Conservation (phyloP, 805 yeast species). For the Dipodascus albidus region DNA sequence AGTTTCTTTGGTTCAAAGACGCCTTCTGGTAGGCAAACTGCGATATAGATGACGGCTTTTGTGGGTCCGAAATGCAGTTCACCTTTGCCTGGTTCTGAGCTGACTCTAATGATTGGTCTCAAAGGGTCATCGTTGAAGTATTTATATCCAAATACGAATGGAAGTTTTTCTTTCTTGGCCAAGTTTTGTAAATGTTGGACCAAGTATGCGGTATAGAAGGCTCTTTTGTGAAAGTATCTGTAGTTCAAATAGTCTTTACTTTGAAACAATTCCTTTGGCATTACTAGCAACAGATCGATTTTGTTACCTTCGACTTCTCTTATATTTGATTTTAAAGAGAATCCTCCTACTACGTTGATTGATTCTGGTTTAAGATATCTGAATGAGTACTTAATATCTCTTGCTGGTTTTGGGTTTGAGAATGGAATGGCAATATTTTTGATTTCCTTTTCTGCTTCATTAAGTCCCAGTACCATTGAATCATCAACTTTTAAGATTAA, state of each 20-base stretch:
- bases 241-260: slow-evolving; percentile 85
- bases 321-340: slow-evolving; percentile 75
- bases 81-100: slow-evolving; percentile 27
- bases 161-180: slow-evolving; percentile 35
- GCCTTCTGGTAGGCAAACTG: slow-evolving; percentile 58
- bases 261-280: slow-evolving; percentile 68
- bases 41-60: slow-evolving; percentile 59
- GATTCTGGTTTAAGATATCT: slow-evolving; percentile 58
- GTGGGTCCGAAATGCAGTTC: slow-evolving; percentile 37
- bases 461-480: slow-evolving; percentile 36
- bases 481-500: slow-evolving; percentile 55
- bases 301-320: slow-evolving; percentile 51
- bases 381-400: slow-evolving; percentile 57
- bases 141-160: slow-evolving; percentile 44
- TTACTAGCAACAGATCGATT: slow-evolving; percentile 70
- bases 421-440: slow-evolving; percentile 59
- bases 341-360: slow-evolving; percentile 77
- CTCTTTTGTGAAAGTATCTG: slow-evolving; percentile 79
- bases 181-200: slow-evolving; percentile 11
- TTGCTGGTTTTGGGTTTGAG: slow-evolving; percentile 74
- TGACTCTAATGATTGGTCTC: slow-evolving; percentile 60
- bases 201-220: slow-evolving; percentile 59
- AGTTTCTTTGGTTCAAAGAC: slow-evolving; percentile 66
- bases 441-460: slow-evolving; percentile 48
- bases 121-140: slow-evolving; percentile 66